These are phyloP conservation scores for Tardiomyces depauwii DNA, from an alignment of 1,139 yeast species.

Conservation along the genomic window DNA sequence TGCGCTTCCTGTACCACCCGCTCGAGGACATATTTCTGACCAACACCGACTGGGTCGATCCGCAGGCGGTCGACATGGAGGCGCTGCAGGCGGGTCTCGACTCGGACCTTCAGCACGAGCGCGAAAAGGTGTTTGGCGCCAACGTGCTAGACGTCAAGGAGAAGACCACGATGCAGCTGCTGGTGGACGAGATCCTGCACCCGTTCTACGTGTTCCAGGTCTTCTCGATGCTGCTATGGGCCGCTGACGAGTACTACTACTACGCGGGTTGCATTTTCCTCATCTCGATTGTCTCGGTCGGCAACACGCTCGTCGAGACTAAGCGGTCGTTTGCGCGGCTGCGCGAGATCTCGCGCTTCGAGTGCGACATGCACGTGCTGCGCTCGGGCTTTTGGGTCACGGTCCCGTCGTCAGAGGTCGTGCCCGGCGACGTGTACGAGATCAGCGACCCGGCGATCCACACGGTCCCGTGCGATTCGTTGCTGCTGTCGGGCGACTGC, in stretches of 20 bases:
- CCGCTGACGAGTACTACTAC: conserved; percentile 82
- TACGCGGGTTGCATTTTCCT: conserved; percentile 87
- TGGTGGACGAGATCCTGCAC: conserved; percentile 81
- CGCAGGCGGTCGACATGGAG: conserved; percentile 51
- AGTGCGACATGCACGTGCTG: conserved; percentile 79
- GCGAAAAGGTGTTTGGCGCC: conserved; percentile 63
- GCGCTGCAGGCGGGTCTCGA: conserved; percentile 61
- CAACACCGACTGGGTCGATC: conserved; percentile 79
- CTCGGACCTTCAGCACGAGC: conserved; percentile 54
- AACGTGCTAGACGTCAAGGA: conserved; percentile 70
- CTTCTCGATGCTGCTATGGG: conserved; percentile 84
- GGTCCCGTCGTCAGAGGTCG: conserved; percentile 65
- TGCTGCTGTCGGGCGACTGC: conserved; percentile 82
- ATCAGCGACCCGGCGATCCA: conserved; percentile 72
- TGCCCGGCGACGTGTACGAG: conserved; percentile 93
- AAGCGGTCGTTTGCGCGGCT: conserved; percentile 62
- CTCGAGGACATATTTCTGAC: conserved; percentile 75
- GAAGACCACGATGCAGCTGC: conserved; percentile 50
- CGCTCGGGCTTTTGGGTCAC: conserved; percentile 93
- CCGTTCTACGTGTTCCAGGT: conserved; percentile 93
- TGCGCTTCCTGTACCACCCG: conserved; percentile 75
- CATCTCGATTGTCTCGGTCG: conserved; percentile 70
- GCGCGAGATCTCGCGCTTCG: conserved; percentile 59
- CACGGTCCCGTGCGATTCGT: conserved; percentile 78
- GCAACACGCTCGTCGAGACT: conserved; percentile 76